Percentiles rank a stretch among this genome's conserved stretches.
Conservation (phyloP, 495 filamentous ascomycete genomes). For the Hyaloscypha finlandica region DNA sequence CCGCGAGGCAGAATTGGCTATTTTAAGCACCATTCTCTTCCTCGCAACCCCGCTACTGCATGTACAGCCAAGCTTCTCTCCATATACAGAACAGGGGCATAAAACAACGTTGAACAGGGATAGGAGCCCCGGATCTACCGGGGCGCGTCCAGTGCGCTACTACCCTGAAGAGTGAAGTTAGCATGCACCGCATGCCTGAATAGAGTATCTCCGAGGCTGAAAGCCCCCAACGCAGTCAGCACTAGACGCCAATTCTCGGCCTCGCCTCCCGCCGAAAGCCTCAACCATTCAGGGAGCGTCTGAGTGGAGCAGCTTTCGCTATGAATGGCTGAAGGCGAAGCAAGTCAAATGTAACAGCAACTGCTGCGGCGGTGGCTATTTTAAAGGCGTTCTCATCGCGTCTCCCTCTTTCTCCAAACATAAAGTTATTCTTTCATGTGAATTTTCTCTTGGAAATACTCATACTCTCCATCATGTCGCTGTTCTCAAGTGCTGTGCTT, state of each 20-base stretch:
- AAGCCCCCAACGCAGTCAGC: conserved; percentile 9
- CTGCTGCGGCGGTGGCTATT: background rate
- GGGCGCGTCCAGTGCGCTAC: background rate
- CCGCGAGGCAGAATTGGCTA: too few relatives aligned
- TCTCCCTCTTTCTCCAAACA: conserved; percentile 1
- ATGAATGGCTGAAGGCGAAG: background rate
- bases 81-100: too few relatives aligned
- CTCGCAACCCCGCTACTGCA: too few relatives aligned
- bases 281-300: background rate
- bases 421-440: background rate
- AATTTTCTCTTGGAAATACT: background rate
- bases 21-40: too few relatives aligned
- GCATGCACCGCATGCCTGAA: background rate
- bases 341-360: background rate
- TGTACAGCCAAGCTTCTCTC: too few relatives aligned
- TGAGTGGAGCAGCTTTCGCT: too few relatives aligned
- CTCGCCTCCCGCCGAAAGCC: background rate
- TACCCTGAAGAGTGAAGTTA: background rate
- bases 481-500: background rate
- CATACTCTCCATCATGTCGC: background rate
- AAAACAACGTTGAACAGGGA: background rate
- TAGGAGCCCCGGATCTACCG: background rate
- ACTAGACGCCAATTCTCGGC: background rate
- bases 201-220: background rate
- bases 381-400: background rate